Evolutionary conservation across 371 early-diverging fungal species (phyloP), one percentile per base, ranked within the genome.

Genomic region (Furculomyces boomerangus): DNA sequence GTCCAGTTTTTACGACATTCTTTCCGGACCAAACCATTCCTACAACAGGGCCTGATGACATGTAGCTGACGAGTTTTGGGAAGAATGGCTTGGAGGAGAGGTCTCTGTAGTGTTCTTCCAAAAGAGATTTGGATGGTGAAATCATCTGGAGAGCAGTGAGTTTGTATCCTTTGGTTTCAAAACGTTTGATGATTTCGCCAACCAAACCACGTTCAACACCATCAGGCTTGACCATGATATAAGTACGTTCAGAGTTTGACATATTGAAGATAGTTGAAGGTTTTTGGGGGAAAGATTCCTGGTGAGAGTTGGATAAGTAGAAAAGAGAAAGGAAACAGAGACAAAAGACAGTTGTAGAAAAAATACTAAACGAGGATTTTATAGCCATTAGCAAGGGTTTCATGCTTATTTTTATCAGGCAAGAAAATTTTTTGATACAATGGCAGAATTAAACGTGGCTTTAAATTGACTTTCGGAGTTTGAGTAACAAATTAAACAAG

Each of bases 61-160:
- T 77, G 73, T 77, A 92, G 55, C 79, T 72, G 62, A 97, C 79
- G 60, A 99, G 80, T 60, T 79, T 76, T 62, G 86, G 84, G 85
- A 97, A 99, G 88, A 98, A 98, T 60, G 84, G 76, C 85, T 93
- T 98, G 61, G 68, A 65, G 59, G 76, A 77, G 57, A 94, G 83
- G 70, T 98, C 98, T 50, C 67, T 67, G 83, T 99, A 99, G 85
- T 99, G 99, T 78, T 93, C 74, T 70, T 88, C 80, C 58, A 97
- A 80, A 63, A 75, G 81, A 59, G 80, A 80, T 60, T 74, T 60
- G 59, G 76, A 69, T 60, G 94, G 87, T 70, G 78, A 68, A 55
- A 81, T 54, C 58, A 90, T 77, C 75, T 89, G 81, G 63, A 93
- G 79, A 55, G 88, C 92, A 54, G 79, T 60, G 59, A 80, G 73